Evolutionary conservation across 257 asterid genomes (phyloP).

Genomic region (Nicotiana attenuata): DNA sequence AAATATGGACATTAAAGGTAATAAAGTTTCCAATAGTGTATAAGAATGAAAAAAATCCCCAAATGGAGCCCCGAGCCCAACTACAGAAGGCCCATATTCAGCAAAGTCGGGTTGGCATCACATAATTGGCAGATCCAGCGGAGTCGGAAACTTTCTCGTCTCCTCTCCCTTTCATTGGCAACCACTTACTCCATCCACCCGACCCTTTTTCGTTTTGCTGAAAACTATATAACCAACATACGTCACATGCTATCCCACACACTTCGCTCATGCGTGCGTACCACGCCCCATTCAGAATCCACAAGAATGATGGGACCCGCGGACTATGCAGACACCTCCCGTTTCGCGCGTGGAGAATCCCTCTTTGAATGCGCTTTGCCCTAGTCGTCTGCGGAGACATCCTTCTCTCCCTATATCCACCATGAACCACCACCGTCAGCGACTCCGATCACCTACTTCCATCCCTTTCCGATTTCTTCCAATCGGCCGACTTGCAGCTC

Average conservation of each 20-base stretch:
- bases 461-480: neutral
- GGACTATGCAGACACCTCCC: neutral
- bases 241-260: constrained; percentile 8
- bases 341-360: constrained; percentile 17
- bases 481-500: constrained; percentile 4
- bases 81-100: neutral
- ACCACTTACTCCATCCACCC: neutral
- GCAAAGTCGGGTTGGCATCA: neutral
- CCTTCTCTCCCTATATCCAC: constrained; percentile 36
- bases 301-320: neutral
- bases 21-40: too few species aligned
- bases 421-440: constrained; percentile 34
- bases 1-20: too few species aligned
- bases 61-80: neutral
- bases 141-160: neutral
- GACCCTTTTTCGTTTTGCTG: neutral
- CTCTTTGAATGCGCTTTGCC: constrained; percentile 29
- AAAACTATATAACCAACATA: constrained; percentile 24
- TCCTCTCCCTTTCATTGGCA: constrained; percentile 4
- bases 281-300: constrained; percentile 14
- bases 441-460: constrained; percentile 22
- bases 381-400: constrained; percentile 29
- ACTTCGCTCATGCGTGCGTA: neutral
- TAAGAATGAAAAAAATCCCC: too few species aligned
- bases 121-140: neutral